Percentiles rank a stretch among this genome's conserved stretches.
phyloP scores from a whole-genome alignment of 768 basidiomycete species.

The Neoboletus brunneissimus region DNA sequence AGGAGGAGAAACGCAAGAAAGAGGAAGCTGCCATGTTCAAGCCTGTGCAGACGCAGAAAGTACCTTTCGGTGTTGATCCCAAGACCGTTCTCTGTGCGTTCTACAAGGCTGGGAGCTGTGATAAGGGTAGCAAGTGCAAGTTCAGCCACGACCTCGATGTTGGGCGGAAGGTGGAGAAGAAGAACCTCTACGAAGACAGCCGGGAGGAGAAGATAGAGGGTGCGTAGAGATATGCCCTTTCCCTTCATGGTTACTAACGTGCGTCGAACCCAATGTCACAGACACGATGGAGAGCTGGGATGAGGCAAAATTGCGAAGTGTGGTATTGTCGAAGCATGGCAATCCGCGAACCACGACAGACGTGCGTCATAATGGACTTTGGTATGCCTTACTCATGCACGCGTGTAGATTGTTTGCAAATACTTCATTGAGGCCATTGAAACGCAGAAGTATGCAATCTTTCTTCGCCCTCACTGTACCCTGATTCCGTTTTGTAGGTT shows the following conservation, averaged over 20 bases:
- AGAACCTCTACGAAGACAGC: constrained; percentile 86
- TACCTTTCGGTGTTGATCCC: constrained; percentile 95
- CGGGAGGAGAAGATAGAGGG: constrained; percentile 79
- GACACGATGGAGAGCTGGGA: constrained; percentile 99
- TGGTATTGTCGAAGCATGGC: constrained; percentile 83
- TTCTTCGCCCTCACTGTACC: neutral
- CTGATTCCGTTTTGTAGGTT: constrained; percentile 43
- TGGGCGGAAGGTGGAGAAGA: constrained; percentile 91
- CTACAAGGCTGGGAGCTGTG: constrained; percentile 89
- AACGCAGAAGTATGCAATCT: constrained; percentile 58
- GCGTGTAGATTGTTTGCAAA: constrained; percentile 90
- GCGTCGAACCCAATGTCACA: constrained; percentile 28
- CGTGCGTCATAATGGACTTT: constrained; percentile 41
- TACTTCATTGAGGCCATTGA: constrained; percentile 97
- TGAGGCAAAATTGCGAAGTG: constrained; percentile 86
- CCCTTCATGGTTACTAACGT: neutral
- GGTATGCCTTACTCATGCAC: constrained; percentile 6
- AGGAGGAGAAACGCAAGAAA: constrained; percentile 80
- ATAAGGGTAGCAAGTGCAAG: constrained; percentile 95
- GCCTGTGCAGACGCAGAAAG: constrained; percentile 77
- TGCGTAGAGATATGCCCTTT: constrained; percentile 32
- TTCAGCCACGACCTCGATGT: constrained; percentile 93
- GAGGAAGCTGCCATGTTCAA: constrained; percentile 84
- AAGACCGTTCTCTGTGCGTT: constrained; percentile 92
- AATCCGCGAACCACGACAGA: constrained; percentile 93